Evolutionary conservation across 2,329 filamentous ascomycete genomes (phyloP), one percentile per base, ranked within the genome.

Genomic region (Epichloe typhina): DNA sequence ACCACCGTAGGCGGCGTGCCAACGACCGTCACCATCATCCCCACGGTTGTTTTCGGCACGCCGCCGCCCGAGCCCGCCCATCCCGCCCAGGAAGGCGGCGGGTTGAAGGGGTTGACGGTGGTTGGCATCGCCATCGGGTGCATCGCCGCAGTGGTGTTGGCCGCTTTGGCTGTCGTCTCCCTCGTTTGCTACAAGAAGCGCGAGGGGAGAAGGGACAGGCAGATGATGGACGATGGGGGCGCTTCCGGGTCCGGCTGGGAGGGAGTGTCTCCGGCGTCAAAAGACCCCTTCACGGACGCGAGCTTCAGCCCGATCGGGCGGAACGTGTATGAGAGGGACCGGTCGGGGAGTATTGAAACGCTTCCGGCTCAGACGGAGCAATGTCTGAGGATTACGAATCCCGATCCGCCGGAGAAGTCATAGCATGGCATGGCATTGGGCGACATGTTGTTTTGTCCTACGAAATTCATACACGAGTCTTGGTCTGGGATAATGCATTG

Each of bases 361-460:
- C 17, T 49, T 6, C 8, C 21, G n/a, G 46, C 50, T 2, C 40
- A 15, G n/a, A 19, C 31, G 41, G 46, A 52, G 11, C 36, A 41
- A n/a, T 40, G 39, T 11, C 19, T 52, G 40, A 36, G 50, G 35
- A 46, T 52, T 6, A 38, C 23, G 35, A 52, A 52, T 37, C 50
- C 50, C 2, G 50, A 52, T 44, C 46, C 40, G 51, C 40, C 40
- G 12, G 47, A 49, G 47, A 49, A 38, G 21, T 43, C 9, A 48
- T 23, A 12, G 19, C 17, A 42, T 17, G n/a, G 11, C 11, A 17
- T n/a, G 17, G 9, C n/a, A 33, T 8, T 23, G 23, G 40, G 31
- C 31, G 8, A 31, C 31, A 31, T 31, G 31, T 11, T 31, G 31
- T 31, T 31, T 9, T 31, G 9, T 31, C 31, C 31, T 31, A 31